These are phyloP conservation scores for Gossypium raimondii DNA, from an alignment of 345 rosid genomes.

Conservation along the genomic window DNA sequence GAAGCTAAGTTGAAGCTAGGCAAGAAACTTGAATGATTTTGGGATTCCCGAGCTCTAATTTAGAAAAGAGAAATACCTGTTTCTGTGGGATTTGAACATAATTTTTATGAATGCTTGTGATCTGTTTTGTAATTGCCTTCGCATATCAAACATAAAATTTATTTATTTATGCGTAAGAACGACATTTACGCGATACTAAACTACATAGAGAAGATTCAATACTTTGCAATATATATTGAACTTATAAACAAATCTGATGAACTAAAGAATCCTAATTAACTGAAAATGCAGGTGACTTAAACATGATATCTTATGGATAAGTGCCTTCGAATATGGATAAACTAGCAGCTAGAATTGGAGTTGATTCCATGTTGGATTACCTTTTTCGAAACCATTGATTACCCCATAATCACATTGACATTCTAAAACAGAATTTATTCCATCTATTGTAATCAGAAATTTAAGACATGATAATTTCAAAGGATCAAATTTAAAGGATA, in stretches of 20 bases:
- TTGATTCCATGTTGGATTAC: too few species aligned
- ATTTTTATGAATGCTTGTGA: neutral
- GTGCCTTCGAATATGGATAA: neutral
- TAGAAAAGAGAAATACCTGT: neutral
- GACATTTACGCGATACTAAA: neutral
- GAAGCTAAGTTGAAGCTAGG: slow-evolving; percentile 44
- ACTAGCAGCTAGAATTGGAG: neutral
- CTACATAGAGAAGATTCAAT: neutral
- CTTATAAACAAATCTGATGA: neutral
- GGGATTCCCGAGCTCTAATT: neutral
- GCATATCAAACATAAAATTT: neutral
- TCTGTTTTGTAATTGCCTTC: neutral
- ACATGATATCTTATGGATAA: neutral
- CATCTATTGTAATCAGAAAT: neutral
- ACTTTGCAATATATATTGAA: neutral
- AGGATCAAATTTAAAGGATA: too few species aligned
- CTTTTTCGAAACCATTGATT: too few species aligned
- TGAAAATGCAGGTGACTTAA: neutral
- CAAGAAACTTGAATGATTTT: slow-evolving; percentile 46
- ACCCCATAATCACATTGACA: too few species aligned
- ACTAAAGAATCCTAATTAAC: neutral
- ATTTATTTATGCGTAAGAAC: neutral
- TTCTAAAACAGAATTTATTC: neutral
- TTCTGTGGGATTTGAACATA: neutral
- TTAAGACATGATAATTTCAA: neutral